A percentile compares a stretch with the other conserved stretches of the same genome.
Conservation (phyloP, 768 basidiomycete species). For the Guyanaporus albipodus region DNA sequence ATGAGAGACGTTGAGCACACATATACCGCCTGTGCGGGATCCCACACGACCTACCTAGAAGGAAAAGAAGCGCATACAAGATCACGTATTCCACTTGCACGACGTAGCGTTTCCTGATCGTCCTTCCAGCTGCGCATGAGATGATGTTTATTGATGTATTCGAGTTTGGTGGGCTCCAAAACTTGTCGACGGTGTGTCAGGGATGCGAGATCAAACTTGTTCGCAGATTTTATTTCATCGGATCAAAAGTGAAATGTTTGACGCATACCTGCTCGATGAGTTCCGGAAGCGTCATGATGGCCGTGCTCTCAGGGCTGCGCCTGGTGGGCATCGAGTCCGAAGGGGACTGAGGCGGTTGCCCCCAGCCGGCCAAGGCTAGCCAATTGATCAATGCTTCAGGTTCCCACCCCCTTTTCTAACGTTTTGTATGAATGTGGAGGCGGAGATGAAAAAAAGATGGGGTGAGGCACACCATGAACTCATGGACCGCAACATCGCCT, state of each 20-base stretch:
- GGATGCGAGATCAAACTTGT: conserved; percentile 69
- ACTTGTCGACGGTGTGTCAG: conserved; percentile 83
- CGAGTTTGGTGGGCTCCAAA: conserved; percentile 75
- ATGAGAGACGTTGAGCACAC: not conserved
- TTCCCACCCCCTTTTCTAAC: conserved; percentile 83
- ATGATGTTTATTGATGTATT: conserved; percentile 87
- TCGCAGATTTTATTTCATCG: not conserved
- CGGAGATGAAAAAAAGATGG: not conserved
- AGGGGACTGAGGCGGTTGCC: conserved; percentile 44
- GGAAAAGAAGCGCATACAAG: conserved; percentile 57
- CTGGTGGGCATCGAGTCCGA: conserved; percentile 20
- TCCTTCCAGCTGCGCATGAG: conserved; percentile 54
- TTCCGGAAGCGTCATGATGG: conserved; percentile 55
- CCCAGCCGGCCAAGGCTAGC: conserved; percentile 94
- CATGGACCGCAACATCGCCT: conserved; percentile 81
- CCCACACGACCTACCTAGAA: conserved; percentile 39
- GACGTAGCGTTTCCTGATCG: conserved; percentile 45
- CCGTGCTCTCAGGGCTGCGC: conserved; percentile 61
- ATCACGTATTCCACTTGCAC: conserved; percentile 53
- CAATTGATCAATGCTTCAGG: conserved; percentile 87
- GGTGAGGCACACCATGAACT: conserved; percentile 66
- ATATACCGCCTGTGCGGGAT: not conserved
- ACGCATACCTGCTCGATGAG: conserved; percentile 57
- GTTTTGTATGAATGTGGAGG: not conserved
- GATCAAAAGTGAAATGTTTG: not conserved